A percentile compares a stretch with the other conserved stretches of the same genome.
phyloP scores from a whole-genome alignment of 2,329 filamentous ascomycete species.

The Fusarium sambucinum region DNA sequence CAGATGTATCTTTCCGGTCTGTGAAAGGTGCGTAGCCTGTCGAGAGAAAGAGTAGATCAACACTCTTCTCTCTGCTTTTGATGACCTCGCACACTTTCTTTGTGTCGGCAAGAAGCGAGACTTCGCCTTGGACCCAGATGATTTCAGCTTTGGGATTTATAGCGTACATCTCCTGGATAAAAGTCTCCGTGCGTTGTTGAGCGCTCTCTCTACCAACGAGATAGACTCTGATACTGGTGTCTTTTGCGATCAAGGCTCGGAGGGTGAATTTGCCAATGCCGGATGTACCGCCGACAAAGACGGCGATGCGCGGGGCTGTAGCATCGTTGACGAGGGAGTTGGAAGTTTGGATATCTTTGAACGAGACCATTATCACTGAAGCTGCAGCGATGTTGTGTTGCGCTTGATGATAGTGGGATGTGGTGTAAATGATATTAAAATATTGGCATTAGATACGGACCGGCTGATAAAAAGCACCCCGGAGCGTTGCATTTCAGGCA shows the following conservation, averaged over 20 bases:
- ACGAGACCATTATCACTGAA: slow-evolving; percentile 49
- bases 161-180: slow-evolving; percentile 54
- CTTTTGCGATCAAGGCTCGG: slow-evolving; percentile 52
- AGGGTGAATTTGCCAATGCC: slow-evolving; percentile 60
- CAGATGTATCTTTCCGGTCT: slow-evolving; percentile 53
- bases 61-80: slow-evolving; percentile 52
- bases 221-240: slow-evolving; percentile 55
- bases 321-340: slow-evolving; percentile 56
- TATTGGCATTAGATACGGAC: slow-evolving; percentile 1
- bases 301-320: slow-evolving; percentile 53
- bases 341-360: slow-evolving; percentile 52
- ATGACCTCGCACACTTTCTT: slow-evolving; percentile 56
- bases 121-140: slow-evolving; percentile 58
- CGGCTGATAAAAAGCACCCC: neutral
- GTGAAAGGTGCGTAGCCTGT: slow-evolving; percentile 59
- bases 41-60: slow-evolving; percentile 61
- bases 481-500: neutral
- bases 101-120: slow-evolving; percentile 59
- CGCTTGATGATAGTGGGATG: neutral
- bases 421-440: slow-evolving; percentile 4
- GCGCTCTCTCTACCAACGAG: slow-evolving; percentile 58
- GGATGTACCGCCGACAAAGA: slow-evolving; percentile 61
- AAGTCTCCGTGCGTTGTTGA: slow-evolving; percentile 45
- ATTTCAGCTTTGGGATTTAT: slow-evolving; percentile 57
- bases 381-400: neutral